Percentiles rank a stretch among this genome's conserved stretches.
Conservation (phyloP, 495 filamentous ascomycete genomes). For the Chaetomium fimeti region DNA sequence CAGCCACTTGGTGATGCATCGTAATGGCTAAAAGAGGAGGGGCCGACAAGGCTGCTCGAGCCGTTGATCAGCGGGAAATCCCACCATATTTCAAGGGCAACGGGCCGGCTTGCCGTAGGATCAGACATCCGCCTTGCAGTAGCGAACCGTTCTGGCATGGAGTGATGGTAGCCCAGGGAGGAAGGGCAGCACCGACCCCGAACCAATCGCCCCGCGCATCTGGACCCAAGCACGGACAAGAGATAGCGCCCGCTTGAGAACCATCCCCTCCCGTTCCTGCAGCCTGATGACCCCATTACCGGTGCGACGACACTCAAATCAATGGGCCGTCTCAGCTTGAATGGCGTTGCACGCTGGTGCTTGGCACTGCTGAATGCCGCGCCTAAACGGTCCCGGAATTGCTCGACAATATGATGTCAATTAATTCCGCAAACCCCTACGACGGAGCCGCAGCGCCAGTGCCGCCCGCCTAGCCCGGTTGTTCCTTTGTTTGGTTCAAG, state of each 20-base stretch:
- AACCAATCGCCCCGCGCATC: background rate
- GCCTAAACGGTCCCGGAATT: constrained; percentile 36
- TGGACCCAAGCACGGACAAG: constrained; percentile 23
- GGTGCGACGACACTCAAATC: constrained; percentile 8
- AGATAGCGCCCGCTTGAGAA: constrained; percentile 36
- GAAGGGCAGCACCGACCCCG: background rate
- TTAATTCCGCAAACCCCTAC: constrained; percentile 31
- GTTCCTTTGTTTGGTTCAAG: constrained; percentile 18
- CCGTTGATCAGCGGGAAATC: constrained; percentile 25
- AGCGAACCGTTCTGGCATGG: constrained; percentile 25
- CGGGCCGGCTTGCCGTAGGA: constrained; percentile 35
- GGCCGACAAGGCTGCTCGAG: constrained; percentile 12
- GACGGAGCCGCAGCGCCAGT: constrained; percentile 29
- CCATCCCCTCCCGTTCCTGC: constrained; percentile 35
- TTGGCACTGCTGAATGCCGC: constrained; percentile 32
- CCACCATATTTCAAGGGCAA: constrained; percentile 27
- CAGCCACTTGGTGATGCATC: constrained; percentile 4
- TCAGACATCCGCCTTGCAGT: constrained; percentile 25
- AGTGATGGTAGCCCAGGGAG: background rate
- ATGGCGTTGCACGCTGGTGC: constrained; percentile 34
- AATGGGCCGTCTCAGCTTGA: constrained; percentile 29
- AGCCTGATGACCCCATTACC: constrained; percentile 21
- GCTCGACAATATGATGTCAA: constrained; percentile 36
- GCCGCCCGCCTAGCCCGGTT: constrained; percentile 29
- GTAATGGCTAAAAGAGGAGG: constrained; percentile 28